These are phyloP conservation scores for Entomortierella beljakovae DNA, from an alignment of 192 early-diverging fungal species.

Conservation along the genomic window DNA sequence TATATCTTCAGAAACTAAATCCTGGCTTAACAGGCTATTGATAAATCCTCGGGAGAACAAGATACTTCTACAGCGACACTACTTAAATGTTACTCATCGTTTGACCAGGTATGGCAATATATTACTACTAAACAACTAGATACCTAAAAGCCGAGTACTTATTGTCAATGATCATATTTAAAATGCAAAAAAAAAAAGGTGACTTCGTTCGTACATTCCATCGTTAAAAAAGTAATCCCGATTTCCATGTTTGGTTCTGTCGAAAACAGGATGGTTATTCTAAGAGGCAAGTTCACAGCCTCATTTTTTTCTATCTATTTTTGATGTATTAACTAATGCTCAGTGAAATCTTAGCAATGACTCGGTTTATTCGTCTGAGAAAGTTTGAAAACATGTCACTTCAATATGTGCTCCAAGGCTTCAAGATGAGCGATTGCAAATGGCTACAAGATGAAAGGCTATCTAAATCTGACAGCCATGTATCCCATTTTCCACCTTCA, in stretches of 20 bases:
- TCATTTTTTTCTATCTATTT: not conserved
- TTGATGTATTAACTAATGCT: not conserved
- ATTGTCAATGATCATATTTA: not conserved
- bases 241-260: constrained; percentile 68
- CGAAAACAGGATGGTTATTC: constrained; percentile 64
- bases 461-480: not conserved
- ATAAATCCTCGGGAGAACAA: not conserved
- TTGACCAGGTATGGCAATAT: constrained; percentile 11
- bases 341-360: constrained; percentile 57
- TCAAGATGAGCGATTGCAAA: constrained; percentile 60
- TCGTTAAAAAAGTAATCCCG: constrained; percentile 70
- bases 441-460: constrained; percentile 26
- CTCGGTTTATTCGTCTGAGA: constrained; percentile 63
- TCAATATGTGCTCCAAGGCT: constrained; percentile 62
- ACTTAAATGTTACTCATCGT: constrained; percentile 2
- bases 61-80: constrained; percentile 11
- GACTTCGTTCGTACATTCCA: constrained; percentile 58
- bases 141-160: not conserved
- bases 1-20: too few relatives aligned
- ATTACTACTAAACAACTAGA: not conserved
- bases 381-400: constrained; percentile 72
- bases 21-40: constrained; percentile 6
- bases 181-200: constrained; percentile 29
- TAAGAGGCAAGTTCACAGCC: constrained; percentile 53
- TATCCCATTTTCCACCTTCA: constrained; percentile 48